Evolutionary conservation across 306 rosid genomes (phyloP).

Genomic region (Vigna trinervia): DNA sequence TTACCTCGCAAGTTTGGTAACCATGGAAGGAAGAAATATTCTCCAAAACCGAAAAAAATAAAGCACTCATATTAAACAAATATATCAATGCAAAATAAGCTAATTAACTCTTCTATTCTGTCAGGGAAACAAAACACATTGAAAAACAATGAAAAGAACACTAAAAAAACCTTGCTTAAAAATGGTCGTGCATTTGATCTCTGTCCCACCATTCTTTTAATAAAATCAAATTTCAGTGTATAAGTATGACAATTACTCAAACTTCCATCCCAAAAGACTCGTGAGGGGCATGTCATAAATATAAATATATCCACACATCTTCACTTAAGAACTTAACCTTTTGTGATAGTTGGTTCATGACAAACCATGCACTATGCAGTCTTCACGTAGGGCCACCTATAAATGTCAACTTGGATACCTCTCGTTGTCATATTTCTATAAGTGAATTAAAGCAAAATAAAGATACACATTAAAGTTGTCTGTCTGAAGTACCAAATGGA

Average conservation of each 20-base stretch:
- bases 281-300: background rate
- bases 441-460: constrained; percentile 16
- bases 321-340: background rate
- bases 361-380: background rate
- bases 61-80: constrained; percentile 8
- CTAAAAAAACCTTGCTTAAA: background rate
- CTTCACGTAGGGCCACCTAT: background rate
- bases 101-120: constrained; percentile 3
- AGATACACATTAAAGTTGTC: constrained; percentile 18
- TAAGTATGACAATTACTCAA: background rate
- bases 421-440: background rate
- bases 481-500: constrained; percentile 14
- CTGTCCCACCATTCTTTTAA: background rate
- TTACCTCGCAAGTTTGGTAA: too few species aligned
- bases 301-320: background rate
- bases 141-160: constrained; percentile 32
- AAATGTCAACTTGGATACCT: background rate
- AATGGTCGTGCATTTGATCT: background rate
- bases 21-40: background rate
- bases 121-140: constrained; percentile 15
- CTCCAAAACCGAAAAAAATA: constrained; percentile 12
- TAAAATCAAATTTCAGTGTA: background rate
- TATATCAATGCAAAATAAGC: constrained; percentile 23
- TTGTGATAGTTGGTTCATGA: background rate
- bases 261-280: background rate